Evolutionary conservation across 1,284 basidiomycete genomes (phyloP), one percentile per base, ranked within the genome.

Genomic region (Microbotryum lychnidis-dioicae): DNA sequence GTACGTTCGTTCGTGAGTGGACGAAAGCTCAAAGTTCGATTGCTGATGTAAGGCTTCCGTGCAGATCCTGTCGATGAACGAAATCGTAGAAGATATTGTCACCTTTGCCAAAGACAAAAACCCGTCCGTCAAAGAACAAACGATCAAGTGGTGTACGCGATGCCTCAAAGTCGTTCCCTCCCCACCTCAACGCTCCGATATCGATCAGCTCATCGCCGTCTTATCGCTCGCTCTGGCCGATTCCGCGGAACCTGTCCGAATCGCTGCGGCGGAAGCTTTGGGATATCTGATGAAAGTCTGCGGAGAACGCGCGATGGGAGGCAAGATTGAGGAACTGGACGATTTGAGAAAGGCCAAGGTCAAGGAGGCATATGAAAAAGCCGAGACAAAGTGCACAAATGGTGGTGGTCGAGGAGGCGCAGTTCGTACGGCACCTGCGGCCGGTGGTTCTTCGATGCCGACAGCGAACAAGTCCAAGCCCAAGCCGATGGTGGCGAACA

Each of bases 261-360:
- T 87, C 63, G 89, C 93, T 61, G 90, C 92, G 20, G 92, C 92
- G 0, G 81, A 83, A 45, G 89, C 87, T 70, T 79, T 98, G 37
- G 96, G 94, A 10, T 88, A 86, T 0, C 78, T 98, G 68, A 94
- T 96, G 89, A 97, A 91, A 80, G 92, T 98, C 80, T 84, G 98
- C 16, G 96, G 96, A 27, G 94, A 98, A 75, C 81, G 96, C 31
- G 86, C 89, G 14, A 82, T 99, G 66, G 91, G 88, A 73, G 87
- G 89, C 0, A 81, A 89, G 44, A 83, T 97, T 78, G 94, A 97
- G 65, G 79, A 82, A 29, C 79, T 98, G 57, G 86, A 91, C 42
- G 93, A 97, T 71, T 81, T 97, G 46, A 82, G 93, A 68, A 94
- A 92, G 76, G 82, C 79, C 6, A 99, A 98, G 76, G 89, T 99